Conservation (phyloP, 495 filamentous ascomycete genomes). For the Parmelia sp. region DNA sequence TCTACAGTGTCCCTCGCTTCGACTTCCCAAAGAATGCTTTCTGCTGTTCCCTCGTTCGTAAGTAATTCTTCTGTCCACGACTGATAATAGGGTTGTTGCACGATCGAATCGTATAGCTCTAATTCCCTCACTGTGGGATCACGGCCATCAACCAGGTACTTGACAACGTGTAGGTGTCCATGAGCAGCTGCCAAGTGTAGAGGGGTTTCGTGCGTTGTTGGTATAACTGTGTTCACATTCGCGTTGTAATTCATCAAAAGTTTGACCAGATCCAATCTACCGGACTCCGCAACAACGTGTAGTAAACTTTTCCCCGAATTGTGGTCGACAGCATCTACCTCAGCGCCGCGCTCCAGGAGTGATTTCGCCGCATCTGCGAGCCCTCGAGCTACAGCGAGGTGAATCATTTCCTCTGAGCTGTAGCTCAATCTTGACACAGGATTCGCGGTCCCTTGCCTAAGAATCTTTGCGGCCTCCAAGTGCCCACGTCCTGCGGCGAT, state of each 20-base stretch:
- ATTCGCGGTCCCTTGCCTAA: neutral
- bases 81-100: constrained; percentile 1
- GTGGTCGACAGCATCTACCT: neutral
- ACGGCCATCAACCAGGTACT: constrained; percentile 4
- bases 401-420: neutral
- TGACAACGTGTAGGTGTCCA: constrained; percentile 1
- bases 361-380: neutral
- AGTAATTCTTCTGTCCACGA: neutral
- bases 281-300: neutral
- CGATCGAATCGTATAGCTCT: neutral
- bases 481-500: neutral
- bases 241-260: neutral
- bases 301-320: neutral
- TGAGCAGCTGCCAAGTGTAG: constrained; percentile 5
- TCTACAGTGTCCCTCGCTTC: neutral
- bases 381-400: neutral
- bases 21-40: neutral
- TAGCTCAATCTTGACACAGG: neutral
- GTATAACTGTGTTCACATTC: constrained; percentile 1
- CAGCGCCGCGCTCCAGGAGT: neutral
- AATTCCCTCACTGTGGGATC: neutral
- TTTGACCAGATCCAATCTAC: neutral
- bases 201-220: constrained; percentile 5
- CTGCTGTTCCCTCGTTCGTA: neutral
- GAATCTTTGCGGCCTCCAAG: neutral